Conservation (phyloP, 1,284 basidiomycete species). For the Kwoniella shivajii region DNA sequence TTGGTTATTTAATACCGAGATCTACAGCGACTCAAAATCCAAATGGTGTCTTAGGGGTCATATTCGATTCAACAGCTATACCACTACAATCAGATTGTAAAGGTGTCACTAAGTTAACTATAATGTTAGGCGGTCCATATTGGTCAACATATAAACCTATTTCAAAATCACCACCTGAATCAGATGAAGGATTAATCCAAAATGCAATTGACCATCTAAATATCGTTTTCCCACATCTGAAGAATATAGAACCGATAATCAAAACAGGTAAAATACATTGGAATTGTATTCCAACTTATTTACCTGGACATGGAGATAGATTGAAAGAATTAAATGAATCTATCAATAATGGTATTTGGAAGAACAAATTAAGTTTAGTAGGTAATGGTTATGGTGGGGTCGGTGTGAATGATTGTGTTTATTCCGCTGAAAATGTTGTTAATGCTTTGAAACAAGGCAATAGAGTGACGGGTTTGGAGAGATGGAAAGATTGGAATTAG, state of each 20-base stretch:
- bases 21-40: slow-evolving; percentile 53
- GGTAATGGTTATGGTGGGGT: slow-evolving; percentile 89
- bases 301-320: slow-evolving; percentile 71
- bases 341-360: slow-evolving; percentile 59
- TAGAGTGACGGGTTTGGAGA: slow-evolving; percentile 50
- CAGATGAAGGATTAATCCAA: slow-evolving; percentile 30
- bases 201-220: slow-evolving; percentile 57
- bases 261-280: slow-evolving; percentile 63
- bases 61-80: slow-evolving; percentile 79
- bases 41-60: slow-evolving; percentile 68
- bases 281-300: slow-evolving; percentile 80
- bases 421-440: slow-evolving; percentile 62
- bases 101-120: slow-evolving; percentile 68
- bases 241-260: slow-evolving; percentile 54
- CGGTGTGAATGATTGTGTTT: slow-evolving; percentile 86
- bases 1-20: slow-evolving; percentile 91
- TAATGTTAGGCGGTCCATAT: slow-evolving; percentile 89
- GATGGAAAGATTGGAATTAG: slow-evolving; percentile 24
- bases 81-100: slow-evolving; percentile 55
- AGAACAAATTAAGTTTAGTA: slow-evolving; percentile 67
- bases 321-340: slow-evolving; percentile 64
- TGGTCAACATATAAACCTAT: slow-evolving; percentile 52
- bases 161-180: slow-evolving; percentile 16
- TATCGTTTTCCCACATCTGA: slow-evolving; percentile 58
- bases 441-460: slow-evolving; percentile 24